phyloP scores from a whole-genome alignment of 257 asterid genomes.

The Misopates orontium region DNA sequence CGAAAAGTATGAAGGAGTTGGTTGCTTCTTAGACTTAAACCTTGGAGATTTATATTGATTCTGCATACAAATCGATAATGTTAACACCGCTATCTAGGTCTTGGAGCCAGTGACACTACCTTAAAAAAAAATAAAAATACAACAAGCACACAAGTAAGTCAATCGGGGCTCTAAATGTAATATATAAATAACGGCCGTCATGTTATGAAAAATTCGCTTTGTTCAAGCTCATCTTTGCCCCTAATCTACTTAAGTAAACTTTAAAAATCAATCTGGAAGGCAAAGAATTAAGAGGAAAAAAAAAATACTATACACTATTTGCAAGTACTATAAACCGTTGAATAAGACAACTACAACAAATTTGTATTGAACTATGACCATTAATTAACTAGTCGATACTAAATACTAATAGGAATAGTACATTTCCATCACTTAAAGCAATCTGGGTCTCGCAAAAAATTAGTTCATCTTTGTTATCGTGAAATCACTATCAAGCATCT shows the following conservation, averaged over 20 bases:
- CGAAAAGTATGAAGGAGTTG: too few relatives aligned
- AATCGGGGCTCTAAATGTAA: too few relatives aligned
- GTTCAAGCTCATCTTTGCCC: too few relatives aligned
- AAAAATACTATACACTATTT: conserved; percentile 21
- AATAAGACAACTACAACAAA: conserved; percentile 17
- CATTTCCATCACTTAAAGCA: conserved; percentile 26
- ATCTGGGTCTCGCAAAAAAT: conserved; percentile 33
- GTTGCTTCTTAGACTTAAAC: too few relatives aligned
- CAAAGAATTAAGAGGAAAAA: background rate
- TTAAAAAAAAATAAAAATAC: too few relatives aligned
- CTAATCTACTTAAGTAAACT: background rate
- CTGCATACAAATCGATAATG: too few relatives aligned
- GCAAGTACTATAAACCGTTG: conserved; percentile 27
- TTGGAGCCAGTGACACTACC: too few relatives aligned
- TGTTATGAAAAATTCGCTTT: too few relatives aligned
- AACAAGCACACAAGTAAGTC: too few relatives aligned
- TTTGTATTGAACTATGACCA: conserved; percentile 14
- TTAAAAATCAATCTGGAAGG: background rate
- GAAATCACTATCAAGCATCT: conserved; percentile 56
- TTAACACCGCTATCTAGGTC: too few relatives aligned
- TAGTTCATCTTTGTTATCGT: conserved; percentile 39
- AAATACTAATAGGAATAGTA: conserved; percentile 25
- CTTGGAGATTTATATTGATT: too few relatives aligned
- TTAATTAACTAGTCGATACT: conserved; percentile 6
- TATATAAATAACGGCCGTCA: too few relatives aligned